Evolutionary conservation across 257 asterid species (phyloP), one percentile per base, ranked within the genome.

Genomic region (Scutellaria minor): DNA sequence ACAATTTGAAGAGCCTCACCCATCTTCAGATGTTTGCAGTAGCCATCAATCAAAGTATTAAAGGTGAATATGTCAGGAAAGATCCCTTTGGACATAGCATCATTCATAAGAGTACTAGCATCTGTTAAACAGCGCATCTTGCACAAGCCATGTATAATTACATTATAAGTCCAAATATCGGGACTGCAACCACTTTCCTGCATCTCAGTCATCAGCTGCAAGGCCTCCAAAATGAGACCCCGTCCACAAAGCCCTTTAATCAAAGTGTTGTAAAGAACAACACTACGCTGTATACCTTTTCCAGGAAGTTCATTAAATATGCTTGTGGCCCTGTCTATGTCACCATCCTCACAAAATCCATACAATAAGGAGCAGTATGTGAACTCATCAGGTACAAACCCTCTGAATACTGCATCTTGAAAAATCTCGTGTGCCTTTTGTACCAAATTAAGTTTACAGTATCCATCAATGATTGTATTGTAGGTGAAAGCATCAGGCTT

Each of bases 11-110:
- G 91, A 4, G 93, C 95, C 71, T 84, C 81, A 12, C 78, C 83
- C 74, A 94, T 82, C 80, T 88, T 90, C 61, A 80, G 87, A 82
- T 88, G 91, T 72, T 94, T 94, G 83, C 93, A 89, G 75, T 85
- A 88, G 39, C 99, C 98, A 79, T 88, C 96, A 51, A 94, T 87
- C 84, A 94, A 79, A 42, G 96, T 94, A 78, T 94, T 94, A 78
- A 94, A 92, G 60, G 96, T 88, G 83, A 89, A 94, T 76, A 91
- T 84, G 78, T 94, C 98, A 22, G 92, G 96, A 78, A 82, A 68
- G 60, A 83, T 50, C 72, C 97, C 99, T 76, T 85, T 83, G 64
- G 76, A 61, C 74, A 85, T 79, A 54, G 91, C 97, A 80, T 82
- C 87, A 73, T 92, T 80, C 78, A 90, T 61, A 68, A 91, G 53